Percentiles rank a stretch among this genome's conserved stretches.
Evolutionary conservation across 106 monocot genomes (phyloP).

Genomic region (Acorus calamus): DNA sequence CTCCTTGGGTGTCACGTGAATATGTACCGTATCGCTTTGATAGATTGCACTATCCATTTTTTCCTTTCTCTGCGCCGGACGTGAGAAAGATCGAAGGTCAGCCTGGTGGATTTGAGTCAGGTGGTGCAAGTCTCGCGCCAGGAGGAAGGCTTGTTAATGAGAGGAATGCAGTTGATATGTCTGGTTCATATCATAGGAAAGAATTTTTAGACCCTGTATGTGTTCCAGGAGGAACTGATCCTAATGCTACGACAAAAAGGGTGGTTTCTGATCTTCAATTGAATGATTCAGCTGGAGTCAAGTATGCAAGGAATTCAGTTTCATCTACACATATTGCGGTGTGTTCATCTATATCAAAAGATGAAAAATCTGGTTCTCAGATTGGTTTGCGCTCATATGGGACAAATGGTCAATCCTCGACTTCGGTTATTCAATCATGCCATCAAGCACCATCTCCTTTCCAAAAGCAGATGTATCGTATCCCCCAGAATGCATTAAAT

Average conservation of each 20-base stretch:
- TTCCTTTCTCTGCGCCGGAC: constrained; percentile 6
- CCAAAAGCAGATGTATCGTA: constrained; percentile 22
- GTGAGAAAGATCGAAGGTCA: constrained; percentile 56
- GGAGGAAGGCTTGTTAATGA: constrained; percentile 51
- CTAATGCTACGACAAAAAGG: constrained; percentile 29
- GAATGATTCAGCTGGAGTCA: constrained; percentile 25
- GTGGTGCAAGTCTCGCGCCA: constrained; percentile 25
- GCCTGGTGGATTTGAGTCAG: constrained; percentile 25
- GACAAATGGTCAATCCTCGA: constrained; percentile 26
- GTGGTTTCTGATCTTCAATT: constrained; percentile 28
- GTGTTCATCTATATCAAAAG: constrained; percentile 14
- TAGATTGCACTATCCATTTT: neutral
- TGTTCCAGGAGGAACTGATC: constrained; percentile 29
- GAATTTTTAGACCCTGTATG: constrained; percentile 20
- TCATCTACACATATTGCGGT: constrained; percentile 9
- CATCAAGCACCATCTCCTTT: constrained; percentile 1
- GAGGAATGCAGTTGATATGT: constrained; percentile 20
- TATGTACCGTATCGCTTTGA: constrained; percentile 35
- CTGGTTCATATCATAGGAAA: constrained; percentile 34
- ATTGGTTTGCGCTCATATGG: constrained; percentile 28
- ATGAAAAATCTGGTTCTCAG: constrained; percentile 22
- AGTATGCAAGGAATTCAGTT: constrained; percentile 29
- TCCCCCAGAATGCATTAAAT: constrained; percentile 11
- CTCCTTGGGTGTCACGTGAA: constrained; percentile 83
- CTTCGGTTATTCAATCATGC: constrained; percentile 14